Evolutionary conservation across 805 yeast genomes (phyloP).

Genomic region (Monosporozyma aquatica): DNA sequence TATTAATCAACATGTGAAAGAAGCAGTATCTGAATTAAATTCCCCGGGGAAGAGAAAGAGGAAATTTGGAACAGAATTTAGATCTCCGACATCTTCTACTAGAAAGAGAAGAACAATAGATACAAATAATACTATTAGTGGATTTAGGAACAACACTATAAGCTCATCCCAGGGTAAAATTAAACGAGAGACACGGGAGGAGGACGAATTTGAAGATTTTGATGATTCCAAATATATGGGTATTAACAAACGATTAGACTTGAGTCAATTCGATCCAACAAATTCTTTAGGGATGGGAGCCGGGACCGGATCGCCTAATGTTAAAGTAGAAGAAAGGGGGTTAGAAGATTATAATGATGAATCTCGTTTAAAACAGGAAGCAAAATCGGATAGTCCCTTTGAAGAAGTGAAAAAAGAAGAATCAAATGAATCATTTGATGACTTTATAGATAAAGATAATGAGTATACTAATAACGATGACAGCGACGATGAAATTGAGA

Average conservation of each 20-base stretch:
- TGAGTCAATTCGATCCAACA: not conserved
- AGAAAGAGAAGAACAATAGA: not conserved
- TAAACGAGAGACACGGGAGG: no score
- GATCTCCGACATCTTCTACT: not conserved
- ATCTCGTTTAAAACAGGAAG: no score
- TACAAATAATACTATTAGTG: no score
- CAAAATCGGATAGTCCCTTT: no score
- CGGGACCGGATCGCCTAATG: no score
- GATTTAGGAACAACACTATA: no score
- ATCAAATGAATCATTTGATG: not conserved
- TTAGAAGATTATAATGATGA: no score
- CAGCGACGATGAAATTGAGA: no score
- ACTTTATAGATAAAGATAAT: not conserved
- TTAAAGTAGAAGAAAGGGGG: not conserved
- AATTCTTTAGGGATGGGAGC: no score
- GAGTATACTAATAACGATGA: not conserved
- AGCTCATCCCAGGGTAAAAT: no score
- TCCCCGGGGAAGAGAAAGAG: constrained; percentile 21
- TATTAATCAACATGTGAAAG: constrained; percentile 14
- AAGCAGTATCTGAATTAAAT: constrained; percentile 14
- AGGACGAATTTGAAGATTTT: constrained; percentile 11
- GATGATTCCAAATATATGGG: constrained; percentile 20
- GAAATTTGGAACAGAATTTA: not conserved
- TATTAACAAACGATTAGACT: constrained; percentile 8
- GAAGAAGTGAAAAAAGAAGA: not conserved